Evolutionary conservation across 83 land plant genomes (phyloP).

Genomic region (Picea mariana): DNA sequence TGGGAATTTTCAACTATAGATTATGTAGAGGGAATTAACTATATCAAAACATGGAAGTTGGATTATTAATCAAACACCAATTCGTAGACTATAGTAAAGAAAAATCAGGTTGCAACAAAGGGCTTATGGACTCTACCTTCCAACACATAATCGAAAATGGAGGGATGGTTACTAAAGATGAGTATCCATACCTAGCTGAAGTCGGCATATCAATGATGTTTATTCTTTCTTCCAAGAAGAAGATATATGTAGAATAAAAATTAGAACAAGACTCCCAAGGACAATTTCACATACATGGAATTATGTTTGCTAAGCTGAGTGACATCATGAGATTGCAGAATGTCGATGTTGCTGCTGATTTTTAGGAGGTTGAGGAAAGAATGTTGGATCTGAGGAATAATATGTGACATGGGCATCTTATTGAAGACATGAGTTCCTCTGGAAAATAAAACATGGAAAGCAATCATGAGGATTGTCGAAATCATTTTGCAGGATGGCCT

Average conservation of each 20-base stretch:
- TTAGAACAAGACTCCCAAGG: too few species aligned
- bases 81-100: slow-evolving; percentile 27
- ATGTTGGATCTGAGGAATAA: too few species aligned
- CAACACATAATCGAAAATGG: slow-evolving; percentile 19
- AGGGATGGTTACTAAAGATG: slow-evolving; percentile 23
- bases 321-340: too few species aligned
- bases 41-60: slow-evolving; percentile 42
- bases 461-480: slow-evolving; percentile 19
- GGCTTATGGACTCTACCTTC: slow-evolving; percentile 26
- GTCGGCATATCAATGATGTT: too few species aligned
- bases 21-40: slow-evolving; percentile 47
- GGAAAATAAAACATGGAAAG: slow-evolving; percentile 45
- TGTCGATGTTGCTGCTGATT: too few species aligned
- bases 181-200: slow-evolving; percentile 16
- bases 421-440: too few species aligned
- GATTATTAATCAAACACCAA: slow-evolving; percentile 51
- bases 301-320: too few species aligned
- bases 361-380: too few species aligned
- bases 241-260: too few species aligned
- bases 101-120: slow-evolving; percentile 41
- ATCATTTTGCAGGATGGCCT: slow-evolving; percentile 52
- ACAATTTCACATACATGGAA: too few species aligned
- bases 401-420: too few species aligned
- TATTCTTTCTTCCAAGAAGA: too few species aligned
- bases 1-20: slow-evolving; percentile 54